A percentile compares a stretch with the other conserved stretches of the same genome.
These are phyloP conservation scores for Bipolaris zeicola DNA, from an alignment of 2,329 filamentous ascomycete genomes.

Conservation along the genomic window DNA sequence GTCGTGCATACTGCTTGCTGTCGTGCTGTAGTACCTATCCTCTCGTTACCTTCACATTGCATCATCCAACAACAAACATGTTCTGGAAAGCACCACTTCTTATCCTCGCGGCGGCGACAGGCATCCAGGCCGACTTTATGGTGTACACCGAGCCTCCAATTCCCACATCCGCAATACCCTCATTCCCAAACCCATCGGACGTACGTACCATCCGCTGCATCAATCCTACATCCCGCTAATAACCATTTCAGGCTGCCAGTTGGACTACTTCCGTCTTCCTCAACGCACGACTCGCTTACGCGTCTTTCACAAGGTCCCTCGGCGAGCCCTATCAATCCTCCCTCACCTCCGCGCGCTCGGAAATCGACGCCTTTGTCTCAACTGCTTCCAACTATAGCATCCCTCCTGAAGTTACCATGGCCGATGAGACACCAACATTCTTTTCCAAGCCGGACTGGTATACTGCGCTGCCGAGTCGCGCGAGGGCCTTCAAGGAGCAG, in stretches of 20 bases:
- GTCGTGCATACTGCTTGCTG: neutral
- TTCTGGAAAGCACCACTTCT: slow-evolving; percentile 20
- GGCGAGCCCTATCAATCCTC: slow-evolving; percentile 37
- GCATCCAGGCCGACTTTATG: slow-evolving; percentile 37
- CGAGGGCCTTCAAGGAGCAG: slow-evolving; percentile 38
- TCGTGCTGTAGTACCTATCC: neutral
- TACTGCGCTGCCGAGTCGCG: slow-evolving; percentile 34
- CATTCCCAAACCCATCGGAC: slow-evolving; percentile 29
- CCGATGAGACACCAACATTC: slow-evolving; percentile 27
- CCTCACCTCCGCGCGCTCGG: slow-evolving; percentile 32
- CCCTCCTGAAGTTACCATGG: slow-evolving; percentile 33
- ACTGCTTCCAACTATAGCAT: slow-evolving; percentile 35
- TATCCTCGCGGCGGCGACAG: slow-evolving; percentile 22
- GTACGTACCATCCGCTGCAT: slow-evolving; percentile 14
- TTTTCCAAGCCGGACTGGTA: slow-evolving; percentile 37
- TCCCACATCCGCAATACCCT: slow-evolving; percentile 34
- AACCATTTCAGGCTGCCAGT: slow-evolving; percentile 24
- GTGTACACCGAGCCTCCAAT: slow-evolving; percentile 41
- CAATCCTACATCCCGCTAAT: neutral
- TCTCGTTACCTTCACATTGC: slow-evolving; percentile 1
- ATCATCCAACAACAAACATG: slow-evolving; percentile 13
- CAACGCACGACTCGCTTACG: slow-evolving; percentile 34
- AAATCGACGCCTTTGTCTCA: slow-evolving; percentile 32
- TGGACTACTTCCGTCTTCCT: slow-evolving; percentile 39
- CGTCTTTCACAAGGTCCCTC: slow-evolving; percentile 25